Evolutionary conservation across 2,329 filamentous ascomycete genomes (phyloP).

Genomic region (Colletotrichum chrysophilum): DNA sequence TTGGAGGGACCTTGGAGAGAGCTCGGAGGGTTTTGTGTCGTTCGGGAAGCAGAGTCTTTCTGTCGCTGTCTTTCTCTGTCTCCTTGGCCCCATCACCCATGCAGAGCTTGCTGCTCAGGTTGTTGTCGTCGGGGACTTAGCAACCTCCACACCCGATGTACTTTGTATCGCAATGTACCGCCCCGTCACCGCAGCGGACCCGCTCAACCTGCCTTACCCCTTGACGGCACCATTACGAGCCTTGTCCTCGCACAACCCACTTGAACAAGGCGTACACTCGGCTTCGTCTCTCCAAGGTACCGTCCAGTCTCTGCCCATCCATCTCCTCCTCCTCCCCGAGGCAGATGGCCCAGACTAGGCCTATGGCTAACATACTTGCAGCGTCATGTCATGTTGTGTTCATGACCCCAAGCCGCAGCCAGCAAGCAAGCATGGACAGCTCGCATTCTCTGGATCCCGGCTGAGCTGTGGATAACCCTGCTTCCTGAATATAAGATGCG

Average conservation of each 20-base stretch:
- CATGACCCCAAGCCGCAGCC: background rate
- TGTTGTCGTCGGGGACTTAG: slow-evolving; percentile 18
- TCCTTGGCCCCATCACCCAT: slow-evolving; percentile 2
- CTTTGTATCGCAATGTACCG: slow-evolving; percentile 14
- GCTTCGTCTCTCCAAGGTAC: background rate
- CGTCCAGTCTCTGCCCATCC: background rate
- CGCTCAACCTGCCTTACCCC: slow-evolving; percentile 16
- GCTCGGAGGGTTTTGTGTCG: background rate
- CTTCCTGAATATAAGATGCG: background rate
- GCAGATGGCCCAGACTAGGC: slow-evolving; percentile 10
- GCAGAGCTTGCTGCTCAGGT: slow-evolving; percentile 19
- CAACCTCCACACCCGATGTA: slow-evolving; percentile 18
- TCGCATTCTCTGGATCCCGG: slow-evolving; percentile 4
- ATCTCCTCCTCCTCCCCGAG: background rate
- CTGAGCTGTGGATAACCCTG: background rate
- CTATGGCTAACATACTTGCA: background rate
- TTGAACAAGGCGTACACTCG: background rate
- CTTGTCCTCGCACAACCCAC: slow-evolving; percentile 7
- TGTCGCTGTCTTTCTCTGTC: background rate
- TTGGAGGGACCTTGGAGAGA: background rate
- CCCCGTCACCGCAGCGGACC: background rate
- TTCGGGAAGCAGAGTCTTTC: background rate
- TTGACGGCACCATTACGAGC: slow-evolving; percentile 17
- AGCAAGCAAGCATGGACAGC: background rate
- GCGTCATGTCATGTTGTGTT: slow-evolving; percentile 14